Evolutionary conservation across 768 basidiomycete genomes (phyloP).

Genomic region (Lactarius indigo): DNA sequence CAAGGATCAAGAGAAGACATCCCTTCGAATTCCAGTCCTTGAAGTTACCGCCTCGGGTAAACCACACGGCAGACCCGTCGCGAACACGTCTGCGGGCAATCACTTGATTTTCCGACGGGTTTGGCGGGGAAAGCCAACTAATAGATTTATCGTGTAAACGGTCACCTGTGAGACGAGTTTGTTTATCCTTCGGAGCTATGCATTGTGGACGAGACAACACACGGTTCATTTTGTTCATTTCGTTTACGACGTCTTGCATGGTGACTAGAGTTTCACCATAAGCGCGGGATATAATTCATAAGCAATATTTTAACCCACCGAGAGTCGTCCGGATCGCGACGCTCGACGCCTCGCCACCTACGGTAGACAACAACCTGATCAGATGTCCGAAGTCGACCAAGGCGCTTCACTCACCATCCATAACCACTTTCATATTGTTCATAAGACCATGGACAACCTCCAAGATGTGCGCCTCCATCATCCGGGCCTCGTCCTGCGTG

Average conservation of each 20-base stretch:
- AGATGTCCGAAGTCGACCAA: background rate
- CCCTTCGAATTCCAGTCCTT: background rate
- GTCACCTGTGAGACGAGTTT: background rate
- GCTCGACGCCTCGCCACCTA: background rate
- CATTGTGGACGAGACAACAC: background rate
- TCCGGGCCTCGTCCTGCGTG: background rate
- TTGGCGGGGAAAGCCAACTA: constrained; percentile 10
- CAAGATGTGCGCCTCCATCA: background rate
- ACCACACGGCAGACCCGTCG: background rate
- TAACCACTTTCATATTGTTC: background rate
- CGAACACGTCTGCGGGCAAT: background rate
- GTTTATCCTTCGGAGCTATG: background rate
- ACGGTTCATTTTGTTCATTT: background rate
- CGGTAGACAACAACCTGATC: background rate
- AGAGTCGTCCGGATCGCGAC: background rate
- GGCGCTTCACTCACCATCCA: background rate
- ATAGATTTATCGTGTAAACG: background rate
- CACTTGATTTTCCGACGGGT: constrained; percentile 11
- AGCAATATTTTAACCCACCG: background rate
- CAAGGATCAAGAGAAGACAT: background rate
- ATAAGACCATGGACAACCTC: background rate
- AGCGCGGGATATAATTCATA: background rate
- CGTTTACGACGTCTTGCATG: background rate
- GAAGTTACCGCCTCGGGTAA: background rate
- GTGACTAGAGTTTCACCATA: background rate